A percentile compares a stretch with the other conserved stretches of the same genome.
phyloP scores from a whole-genome alignment of 805 yeast species.

The Candida mattraensis region DNA sequence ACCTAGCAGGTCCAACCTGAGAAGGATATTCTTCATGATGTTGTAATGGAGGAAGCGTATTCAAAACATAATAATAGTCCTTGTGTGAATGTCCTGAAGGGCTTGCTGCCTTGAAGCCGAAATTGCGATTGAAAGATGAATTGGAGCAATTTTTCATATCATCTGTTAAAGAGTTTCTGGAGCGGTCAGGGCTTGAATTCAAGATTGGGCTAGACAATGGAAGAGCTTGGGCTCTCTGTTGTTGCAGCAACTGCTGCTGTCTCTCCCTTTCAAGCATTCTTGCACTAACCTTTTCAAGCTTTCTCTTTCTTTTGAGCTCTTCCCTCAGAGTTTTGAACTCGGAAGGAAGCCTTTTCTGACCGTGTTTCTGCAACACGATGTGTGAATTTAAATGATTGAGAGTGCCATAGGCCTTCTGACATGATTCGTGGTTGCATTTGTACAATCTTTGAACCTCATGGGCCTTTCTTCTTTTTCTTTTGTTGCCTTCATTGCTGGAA shows the following conservation, averaged over 20 bases:
- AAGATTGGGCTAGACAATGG: background rate
- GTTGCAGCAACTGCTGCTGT: conserved; percentile 5
- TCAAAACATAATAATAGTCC: conserved; percentile 12
- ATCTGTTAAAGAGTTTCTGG: no score
- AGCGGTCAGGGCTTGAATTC: no score
- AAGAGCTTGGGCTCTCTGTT: conserved; percentile 5
- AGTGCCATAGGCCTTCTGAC: conserved; percentile 59
- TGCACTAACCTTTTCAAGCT: conserved; percentile 20
- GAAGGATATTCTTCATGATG: conserved; percentile 11
- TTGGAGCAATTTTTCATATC: no score
- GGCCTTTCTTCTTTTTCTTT: conserved; percentile 53
- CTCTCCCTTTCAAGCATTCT: conserved; percentile 17
- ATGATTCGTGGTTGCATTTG: conserved; percentile 45
- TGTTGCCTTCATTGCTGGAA: conserved; percentile 19
- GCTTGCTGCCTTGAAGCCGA: conserved; percentile 3
- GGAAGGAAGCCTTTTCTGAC: conserved; percentile 51
- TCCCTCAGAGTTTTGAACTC: conserved; percentile 54
- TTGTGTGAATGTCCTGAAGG: conserved; percentile 3
- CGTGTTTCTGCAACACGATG: conserved; percentile 52
- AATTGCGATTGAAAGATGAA: no score
- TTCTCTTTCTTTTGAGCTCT: conserved; percentile 35
- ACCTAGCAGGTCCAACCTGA: conserved; percentile 8
- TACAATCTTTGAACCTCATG: conserved; percentile 57
- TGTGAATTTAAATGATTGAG: conserved; percentile 60
- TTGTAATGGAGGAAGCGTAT: conserved; percentile 16